Evolutionary conservation across 148 eudicot genomes (phyloP), one percentile per base, ranked within the genome.

Genomic region (Fagopyrum homotropicum): DNA sequence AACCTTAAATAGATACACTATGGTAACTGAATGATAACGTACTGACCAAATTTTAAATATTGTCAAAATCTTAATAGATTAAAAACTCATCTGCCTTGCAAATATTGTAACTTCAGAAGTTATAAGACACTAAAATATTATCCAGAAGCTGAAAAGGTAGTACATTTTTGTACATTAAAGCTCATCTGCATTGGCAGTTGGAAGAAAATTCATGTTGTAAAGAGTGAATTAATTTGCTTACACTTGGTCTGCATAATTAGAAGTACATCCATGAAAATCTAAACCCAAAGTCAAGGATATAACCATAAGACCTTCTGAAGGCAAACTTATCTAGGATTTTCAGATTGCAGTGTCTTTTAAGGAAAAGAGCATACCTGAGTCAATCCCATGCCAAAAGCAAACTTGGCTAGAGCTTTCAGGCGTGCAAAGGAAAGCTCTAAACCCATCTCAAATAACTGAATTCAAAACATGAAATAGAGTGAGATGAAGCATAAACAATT

Each of bases 391-490:
- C 97, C 98, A 80, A 93, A 93, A 72, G 98, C 98, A 76, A 87
- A 93, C 82, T 89, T 93, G 40, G 98, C 98, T 81, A 93, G 97
- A 79, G 98, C 97, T 79, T 87, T 93, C 79, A 93, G 77, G 73
- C 98, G 95, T 66, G 97, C 91, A 79, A 93, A 86, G 73, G 98
- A 93, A 81, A 93, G 97, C 86, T 93, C 98, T 64, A 93, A 85
- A 77, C 98, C 98, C 98, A 93, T 93, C 91, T 93, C 98, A 84
- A 93, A 93, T 35, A 93, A 92, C 98, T 93, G 91, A 79, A 83
- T 78, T 73, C 22, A 75, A 19, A 29, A 73, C 11, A 35, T 50
- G 69, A 30, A 61, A 44, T 49, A 44, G 17, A 5, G 22, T 45
- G 69, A 52, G 6, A 47, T 45, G 26, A 75, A 7, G 44, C 19